Base-by-base conservation (phyloP, 2,329 filamentous ascomycete species). In the Trichoderma citrinoviride region DNA sequence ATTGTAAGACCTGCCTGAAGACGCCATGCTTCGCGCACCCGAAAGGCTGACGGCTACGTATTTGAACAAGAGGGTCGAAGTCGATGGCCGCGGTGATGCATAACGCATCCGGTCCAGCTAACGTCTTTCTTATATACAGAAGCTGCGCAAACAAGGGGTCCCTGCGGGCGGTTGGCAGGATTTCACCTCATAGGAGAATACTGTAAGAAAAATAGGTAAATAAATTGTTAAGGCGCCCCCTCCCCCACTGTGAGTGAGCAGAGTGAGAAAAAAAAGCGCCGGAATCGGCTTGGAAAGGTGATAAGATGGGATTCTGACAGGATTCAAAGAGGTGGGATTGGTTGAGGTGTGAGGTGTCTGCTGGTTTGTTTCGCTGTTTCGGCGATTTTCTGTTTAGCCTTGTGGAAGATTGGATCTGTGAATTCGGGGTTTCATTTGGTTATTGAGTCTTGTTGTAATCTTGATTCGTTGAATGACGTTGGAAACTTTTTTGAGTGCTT, bases 1-100 rank as follows among this genome's bases (percentile, higher is more conserved):
- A 70, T 77, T 75, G 69, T 78, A 78, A 19, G 76, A 73, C 53
- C 76, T 71, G 27, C 61, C 61, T 23, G 70, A 64, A 14, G 71
- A 72, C 37, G 73, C 66, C 73, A 77, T 77, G 37, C 65, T 72
- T 66, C 68, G 70, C 49, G 69, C 52, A 17, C 47, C 47, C 21
- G 46, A 60, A 64, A 67, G 67, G 25, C 61, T 67, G 37, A 57
- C 41, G 44, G 62, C 66, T 71, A 67, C 46, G 64, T 67, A 44
- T 65, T 68, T 65, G 52, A 66, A 61, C 68, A 70, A 21, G 69
- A 71, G 63, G 68, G 68, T 66, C 25, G 70, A 63, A 68, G 68
- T 66, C 25, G 70, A 25, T 44, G 71, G 66, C 67, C 74, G 71
- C 68, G 72, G 69, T 43, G 69, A 70, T 60, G 70, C 74, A 77